Conservation (phyloP, 1,284 basidiomycete genomes). For the Leccinum subatratum region DNA sequence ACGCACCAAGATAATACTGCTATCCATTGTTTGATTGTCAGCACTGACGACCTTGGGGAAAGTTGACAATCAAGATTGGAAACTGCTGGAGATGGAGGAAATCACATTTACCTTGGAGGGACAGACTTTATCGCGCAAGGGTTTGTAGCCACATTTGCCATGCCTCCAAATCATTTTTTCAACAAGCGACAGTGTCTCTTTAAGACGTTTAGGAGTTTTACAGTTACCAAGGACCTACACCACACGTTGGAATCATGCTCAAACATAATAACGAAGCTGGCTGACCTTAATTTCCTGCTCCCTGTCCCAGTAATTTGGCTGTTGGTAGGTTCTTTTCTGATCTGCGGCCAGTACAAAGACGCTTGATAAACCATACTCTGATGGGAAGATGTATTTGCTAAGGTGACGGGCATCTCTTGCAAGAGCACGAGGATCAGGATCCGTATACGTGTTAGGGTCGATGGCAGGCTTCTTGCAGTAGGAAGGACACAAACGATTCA, state of each 20-base stretch:
- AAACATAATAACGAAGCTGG: not conserved
- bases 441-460: conserved; percentile 29
- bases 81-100: conserved; percentile 1
- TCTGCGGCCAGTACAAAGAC: conserved; percentile 39
- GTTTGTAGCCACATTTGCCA: conserved; percentile 64
- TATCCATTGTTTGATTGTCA: conserved; percentile 45
- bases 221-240: conserved; percentile 41
- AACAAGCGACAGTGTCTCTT: no score
- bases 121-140: conserved; percentile 62
- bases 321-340: conserved; percentile 30
- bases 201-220: conserved; percentile 74
- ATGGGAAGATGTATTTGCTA: conserved; percentile 79
- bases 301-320: conserved; percentile 56
- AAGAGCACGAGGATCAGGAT: conserved; percentile 43
- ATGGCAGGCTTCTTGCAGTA: conserved; percentile 32
- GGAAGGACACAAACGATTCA: conserved; percentile 52
- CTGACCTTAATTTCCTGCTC: conserved; percentile 69
- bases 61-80: conserved; percentile 3
- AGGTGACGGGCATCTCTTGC: conserved; percentile 55
- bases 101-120: conserved; percentile 60
- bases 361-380: conserved; percentile 66
- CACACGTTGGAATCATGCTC: conserved; percentile 1
- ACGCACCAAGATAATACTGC: conserved; percentile 53
- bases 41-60: conserved; percentile 28
- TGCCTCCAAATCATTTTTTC: conserved; percentile 68